Conservation (phyloP, 305 asterid genomes). For the Fraxinus velutina region DNA sequence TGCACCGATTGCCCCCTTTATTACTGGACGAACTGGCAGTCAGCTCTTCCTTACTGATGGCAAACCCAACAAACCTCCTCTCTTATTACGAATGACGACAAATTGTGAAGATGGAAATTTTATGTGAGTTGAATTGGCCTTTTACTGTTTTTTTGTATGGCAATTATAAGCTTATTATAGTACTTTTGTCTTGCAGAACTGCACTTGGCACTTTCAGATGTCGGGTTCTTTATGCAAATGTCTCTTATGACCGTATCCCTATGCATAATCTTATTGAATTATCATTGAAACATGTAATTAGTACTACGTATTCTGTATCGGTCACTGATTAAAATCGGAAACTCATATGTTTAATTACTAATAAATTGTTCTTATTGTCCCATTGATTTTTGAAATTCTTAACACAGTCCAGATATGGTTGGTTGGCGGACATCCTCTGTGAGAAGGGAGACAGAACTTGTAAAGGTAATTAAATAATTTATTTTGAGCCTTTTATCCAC, state of each 20-base stretch:
- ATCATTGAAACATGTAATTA: not conserved
- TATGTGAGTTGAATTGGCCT: slow-evolving; percentile 51
- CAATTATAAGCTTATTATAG: slow-evolving; percentile 15
- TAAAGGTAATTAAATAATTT: slow-evolving; percentile 46
- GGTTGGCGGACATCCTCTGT: slow-evolving; percentile 97
- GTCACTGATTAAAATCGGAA: not conserved
- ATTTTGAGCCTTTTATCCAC: not conserved
- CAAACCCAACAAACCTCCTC: slow-evolving; percentile 72
- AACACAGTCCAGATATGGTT: slow-evolving; percentile 70
- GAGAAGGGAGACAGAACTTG: slow-evolving; percentile 81
- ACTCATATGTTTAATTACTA: slow-evolving; percentile 5
- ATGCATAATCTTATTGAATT: slow-evolving; percentile 16
- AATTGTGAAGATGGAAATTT: slow-evolving; percentile 81
- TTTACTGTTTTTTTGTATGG: slow-evolving; percentile 15
- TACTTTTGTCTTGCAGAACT: slow-evolving; percentile 54
- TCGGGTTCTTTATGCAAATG: slow-evolving; percentile 81
- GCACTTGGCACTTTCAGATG: slow-evolving; percentile 78
- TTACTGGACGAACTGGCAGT: slow-evolving; percentile 82
- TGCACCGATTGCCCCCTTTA: slow-evolving; percentile 82
- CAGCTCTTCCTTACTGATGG: slow-evolving; percentile 95
- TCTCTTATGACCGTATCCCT: slow-evolving; percentile 91
- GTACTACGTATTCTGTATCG: not conserved
- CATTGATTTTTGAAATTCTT: slow-evolving; percentile 36
- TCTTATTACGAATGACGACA: slow-evolving; percentile 75
- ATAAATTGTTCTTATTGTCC: slow-evolving; percentile 7